Base-by-base conservation (phyloP, 129 eudicot genomes). In the Heracleum sosnowskyi region DNA sequence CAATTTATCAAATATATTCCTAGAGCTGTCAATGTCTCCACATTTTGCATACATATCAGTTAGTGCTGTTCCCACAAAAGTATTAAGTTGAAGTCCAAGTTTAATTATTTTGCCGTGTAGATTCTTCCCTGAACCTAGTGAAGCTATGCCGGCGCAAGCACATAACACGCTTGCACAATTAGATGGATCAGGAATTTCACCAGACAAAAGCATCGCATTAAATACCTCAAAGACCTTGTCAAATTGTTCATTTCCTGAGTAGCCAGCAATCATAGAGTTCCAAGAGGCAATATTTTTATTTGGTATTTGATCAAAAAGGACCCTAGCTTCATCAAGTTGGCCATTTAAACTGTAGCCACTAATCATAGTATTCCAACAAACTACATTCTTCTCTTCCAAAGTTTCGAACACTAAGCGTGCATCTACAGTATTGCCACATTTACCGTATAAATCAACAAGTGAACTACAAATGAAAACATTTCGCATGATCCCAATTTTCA, bases 11-110 rank as follows among this genome's bases (percentile, higher is more conserved):
- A 92, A 92, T 39, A 85, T 79, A 46, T 69, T 53, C 79, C 40
- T 86, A 76, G 96, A 78, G 81, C 82, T 81, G 8, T 85, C 83
- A 22, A 92, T 84, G 29, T 87, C 84, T 12, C 97, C 97, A 1
- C 90, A 82, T 82, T 90, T 90, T 29, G 93, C 91, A 41, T 92
- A 90, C 96, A 90, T 90, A 63, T 86, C 91, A 20, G 85, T 80
- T 13, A 92, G 89, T 33, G 93, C 88, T 10, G 93, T 92, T 75
- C 84, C 87, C 55, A 90, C 83, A 79, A 86, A 88, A 36, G 83
- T 77, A 47, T 90, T 84, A 4, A 62, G 42, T 49, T 88, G 88
- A 53, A 87, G 82, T 22, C 87, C 91, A 11, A 86, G 81, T 79
- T 91, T 91, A 7, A 87, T 31, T 37, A 77, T 83, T 78, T 89